Conservation (phyloP, 1,139 yeast species). For the Debaryomyces sp. region DNA sequence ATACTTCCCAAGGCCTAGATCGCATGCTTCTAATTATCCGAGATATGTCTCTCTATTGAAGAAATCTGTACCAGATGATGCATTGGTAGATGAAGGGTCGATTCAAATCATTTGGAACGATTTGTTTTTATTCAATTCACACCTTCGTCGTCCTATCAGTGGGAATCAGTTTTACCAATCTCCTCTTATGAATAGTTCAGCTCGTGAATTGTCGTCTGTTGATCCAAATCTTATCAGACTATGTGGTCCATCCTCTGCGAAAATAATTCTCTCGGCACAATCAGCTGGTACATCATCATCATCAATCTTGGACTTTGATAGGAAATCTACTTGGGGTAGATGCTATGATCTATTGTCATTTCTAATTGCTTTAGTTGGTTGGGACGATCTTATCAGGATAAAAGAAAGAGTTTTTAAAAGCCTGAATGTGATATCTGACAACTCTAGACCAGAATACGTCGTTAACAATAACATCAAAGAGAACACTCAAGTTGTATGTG, state of each 20-base stretch:
- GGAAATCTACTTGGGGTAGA: conserved; percentile 47
- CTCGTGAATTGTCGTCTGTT: conserved; percentile 41
- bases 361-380: conserved; percentile 41
- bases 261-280: conserved; percentile 33
- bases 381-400: conserved; percentile 37
- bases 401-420: conserved; percentile 24
- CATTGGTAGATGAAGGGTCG: conserved; percentile 23
- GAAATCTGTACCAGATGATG: conserved; percentile 6
- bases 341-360: conserved; percentile 42
- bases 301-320: conserved; percentile 37
- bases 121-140: conserved; percentile 31
- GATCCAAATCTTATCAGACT: conserved; percentile 34
- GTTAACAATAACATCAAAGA: conserved; percentile 20
- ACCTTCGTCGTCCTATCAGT: conserved; percentile 37
- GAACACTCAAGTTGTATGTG: conserved; percentile 24
- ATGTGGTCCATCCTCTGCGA: conserved; percentile 32
- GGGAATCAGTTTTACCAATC: conserved; percentile 42
- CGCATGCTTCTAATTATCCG: conserved; percentile 8
- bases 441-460: conserved; percentile 16
- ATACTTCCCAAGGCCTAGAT: conserved; percentile 37
- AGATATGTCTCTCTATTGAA: background rate
- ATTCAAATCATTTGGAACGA: conserved; percentile 38
- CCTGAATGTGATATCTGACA: background rate
- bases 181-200: conserved; percentile 36
- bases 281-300: conserved; percentile 31